Percentiles rank a stretch among this genome's conserved stretches.
phyloP scores from a whole-genome alignment of 2,329 filamentous ascomycete species.

The Massarina eburnea region DNA sequence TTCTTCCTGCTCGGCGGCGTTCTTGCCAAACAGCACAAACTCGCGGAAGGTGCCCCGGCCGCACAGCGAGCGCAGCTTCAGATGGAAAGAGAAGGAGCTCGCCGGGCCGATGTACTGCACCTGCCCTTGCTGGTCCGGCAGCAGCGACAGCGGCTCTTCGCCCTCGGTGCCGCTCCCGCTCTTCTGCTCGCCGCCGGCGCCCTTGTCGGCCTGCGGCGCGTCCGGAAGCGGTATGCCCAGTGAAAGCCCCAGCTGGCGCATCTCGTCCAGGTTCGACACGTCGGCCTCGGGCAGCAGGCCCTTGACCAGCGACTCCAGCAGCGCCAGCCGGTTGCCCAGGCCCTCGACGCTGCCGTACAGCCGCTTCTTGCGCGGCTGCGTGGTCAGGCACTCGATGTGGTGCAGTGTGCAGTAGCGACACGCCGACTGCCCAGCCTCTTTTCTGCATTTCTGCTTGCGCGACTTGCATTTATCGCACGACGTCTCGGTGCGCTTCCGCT shows the following conservation, averaged over 20 bases:
- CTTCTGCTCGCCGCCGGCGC: slow-evolving; percentile 14
- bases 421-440: slow-evolving; percentile 40
- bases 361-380: slow-evolving; percentile 49
- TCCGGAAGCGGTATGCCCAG: slow-evolving; percentile 45
- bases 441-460: slow-evolving; percentile 50
- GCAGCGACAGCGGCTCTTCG: slow-evolving; percentile 39
- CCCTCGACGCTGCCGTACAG: slow-evolving; percentile 49
- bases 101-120: slow-evolving; percentile 49
- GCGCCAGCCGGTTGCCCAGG: slow-evolving; percentile 42
- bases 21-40: slow-evolving; percentile 46
- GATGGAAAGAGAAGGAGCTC: slow-evolving; percentile 47
- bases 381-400: slow-evolving; percentile 47
- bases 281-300: slow-evolving; percentile 48
- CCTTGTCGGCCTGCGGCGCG: slow-evolving; percentile 15
- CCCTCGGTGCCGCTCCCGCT: slow-evolving; percentile 19
- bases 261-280: slow-evolving; percentile 44
- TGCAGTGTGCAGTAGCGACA: slow-evolving; percentile 48
- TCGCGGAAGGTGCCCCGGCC: slow-evolving; percentile 35
- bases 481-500: slow-evolving; percentile 49
- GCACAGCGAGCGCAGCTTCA: slow-evolving; percentile 45
- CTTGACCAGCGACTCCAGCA: slow-evolving; percentile 50
- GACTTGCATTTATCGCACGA: slow-evolving; percentile 52
- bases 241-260: slow-evolving; percentile 43
- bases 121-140: slow-evolving; percentile 49
- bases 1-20: slow-evolving; percentile 41